Base-by-base conservation (phyloP, 371 early-diverging fungal species). In the Coemansia linderi region DNA sequence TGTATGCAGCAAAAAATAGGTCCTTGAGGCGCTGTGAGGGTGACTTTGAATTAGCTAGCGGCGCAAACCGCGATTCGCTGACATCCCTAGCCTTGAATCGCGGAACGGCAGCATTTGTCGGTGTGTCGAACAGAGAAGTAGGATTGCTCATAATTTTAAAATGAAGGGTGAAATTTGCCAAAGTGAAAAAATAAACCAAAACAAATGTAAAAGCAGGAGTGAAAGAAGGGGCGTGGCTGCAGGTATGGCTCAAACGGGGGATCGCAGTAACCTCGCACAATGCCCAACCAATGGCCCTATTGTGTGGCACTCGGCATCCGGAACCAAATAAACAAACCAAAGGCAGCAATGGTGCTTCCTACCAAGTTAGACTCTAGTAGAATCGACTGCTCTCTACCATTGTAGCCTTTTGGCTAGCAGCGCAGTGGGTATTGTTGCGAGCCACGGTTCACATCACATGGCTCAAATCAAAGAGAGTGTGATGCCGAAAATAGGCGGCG, bases 1-100 rank as follows among this genome's bases (percentile, higher is more conserved):
- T 76, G 41, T 76, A 76, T n/a, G 77, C 69, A 3, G 77, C 73
- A 43, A 76, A 76, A 41, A 76, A 76, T 54, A 76, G 60, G 41
- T 76, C 73, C 41, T 73, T 76, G 2, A 76, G 63, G 10, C 77
- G 73, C 61, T 69, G 77, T 36, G 77, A 76, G 7, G 77, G 77
- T 52, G 77, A 76, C 57, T 43, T 54, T 59, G 66, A 36, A 40
- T 4, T 58, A 31, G 36, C 38, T 15, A 56, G 65, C 1, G 37
- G 22, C 10, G 50, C 63, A 0, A 59, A n/a, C 27, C 46, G 40
- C 24, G 59, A 1, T 19, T 19, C 44, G 9, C 36, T 36, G 13
- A 22, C 58, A 9, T 59, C 60, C 27, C 64, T 60, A 54, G 15
- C 54, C 12, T 54, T 61, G 57, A 72, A 57, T 10, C 75, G 75